These are phyloP conservation scores for Tylopilus felleus DNA, from an alignment of 768 basidiomycete species.

Conservation along the genomic window DNA sequence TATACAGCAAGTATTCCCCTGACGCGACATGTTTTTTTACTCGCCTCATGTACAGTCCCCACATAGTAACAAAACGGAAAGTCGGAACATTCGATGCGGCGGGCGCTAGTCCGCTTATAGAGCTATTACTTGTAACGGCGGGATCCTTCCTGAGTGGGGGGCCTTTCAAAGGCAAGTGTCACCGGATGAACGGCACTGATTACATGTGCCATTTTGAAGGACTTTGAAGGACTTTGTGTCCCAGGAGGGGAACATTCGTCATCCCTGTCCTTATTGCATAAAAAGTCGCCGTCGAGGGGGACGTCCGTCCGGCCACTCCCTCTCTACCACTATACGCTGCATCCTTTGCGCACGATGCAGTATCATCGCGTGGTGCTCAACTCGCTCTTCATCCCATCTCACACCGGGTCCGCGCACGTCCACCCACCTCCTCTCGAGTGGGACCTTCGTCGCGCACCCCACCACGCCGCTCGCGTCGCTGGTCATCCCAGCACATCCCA, in stretches of 20 bases:
- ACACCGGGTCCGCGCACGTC: slow-evolving; percentile 9
- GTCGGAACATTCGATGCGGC: slow-evolving; percentile 10
- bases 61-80: not conserved
- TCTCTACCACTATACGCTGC: not conserved
- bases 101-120: slow-evolving; percentile 4
- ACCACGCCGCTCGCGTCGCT: slow-evolving; percentile 16
- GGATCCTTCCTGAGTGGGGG: not conserved
- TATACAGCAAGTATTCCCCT: slow-evolving; percentile 23
- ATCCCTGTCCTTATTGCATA: slow-evolving; percentile 9
- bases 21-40: not conserved
- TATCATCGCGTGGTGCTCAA: slow-evolving; percentile 15
- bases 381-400: slow-evolving; percentile 14
- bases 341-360: slow-evolving; percentile 12
- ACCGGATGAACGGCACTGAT: slow-evolving; percentile 6
- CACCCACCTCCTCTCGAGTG: slow-evolving; percentile 37
- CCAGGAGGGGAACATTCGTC: slow-evolving; percentile 1
- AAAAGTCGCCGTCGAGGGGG: slow-evolving; percentile 4
- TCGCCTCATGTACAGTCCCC: not conserved
- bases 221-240: not conserved
- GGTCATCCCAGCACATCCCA: slow-evolving; percentile 20
- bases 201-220: not conserved
- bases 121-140: not conserved
- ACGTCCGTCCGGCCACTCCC: not conserved
- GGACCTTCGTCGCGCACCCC: slow-evolving; percentile 49
- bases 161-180: slow-evolving; percentile 18